Evolutionary conservation across 2,329 filamentous ascomycete genomes (phyloP).

Genomic region (Colletotrichum tamarilloi): DNA sequence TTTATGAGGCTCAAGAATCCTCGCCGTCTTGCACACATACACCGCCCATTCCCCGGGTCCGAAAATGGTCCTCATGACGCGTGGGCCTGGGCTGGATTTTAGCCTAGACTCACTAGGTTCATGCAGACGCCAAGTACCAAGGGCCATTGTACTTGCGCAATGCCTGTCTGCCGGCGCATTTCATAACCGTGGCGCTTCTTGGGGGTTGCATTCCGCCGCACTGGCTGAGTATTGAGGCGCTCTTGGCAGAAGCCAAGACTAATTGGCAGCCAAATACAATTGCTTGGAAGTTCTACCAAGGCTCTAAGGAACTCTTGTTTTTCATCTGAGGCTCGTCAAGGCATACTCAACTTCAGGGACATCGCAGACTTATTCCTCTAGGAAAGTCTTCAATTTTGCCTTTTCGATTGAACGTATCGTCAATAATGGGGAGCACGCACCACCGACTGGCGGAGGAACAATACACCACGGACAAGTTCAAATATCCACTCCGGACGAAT

Average conservation of each 20-base stretch:
- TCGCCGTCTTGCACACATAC: too few species aligned
- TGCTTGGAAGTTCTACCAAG: not conserved
- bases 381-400: not conserved
- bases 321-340: too few species aligned
- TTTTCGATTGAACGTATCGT: too few species aligned
- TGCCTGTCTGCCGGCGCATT: not conserved
- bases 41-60: too few species aligned
- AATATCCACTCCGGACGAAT: not conserved
- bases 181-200: not conserved
- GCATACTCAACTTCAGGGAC: not conserved
- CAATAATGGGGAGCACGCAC: not conserved
- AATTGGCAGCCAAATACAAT: not conserved
- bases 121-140: too few species aligned
- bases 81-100: too few species aligned
- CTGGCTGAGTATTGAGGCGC: not conserved
- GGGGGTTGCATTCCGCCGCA: not conserved
- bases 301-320: not conserved
- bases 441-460: not conserved
- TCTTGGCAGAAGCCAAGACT: not conserved
- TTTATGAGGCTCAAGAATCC: too few species aligned
- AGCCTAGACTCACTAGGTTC: too few species aligned
- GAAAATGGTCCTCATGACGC: too few species aligned
- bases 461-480: constrained; percentile 24
- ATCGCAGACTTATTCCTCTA: too few species aligned
- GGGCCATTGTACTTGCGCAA: not conserved